Conservation (phyloP, 495 filamentous ascomycete genomes). For the Lasiosphaeria ovina region DNA sequence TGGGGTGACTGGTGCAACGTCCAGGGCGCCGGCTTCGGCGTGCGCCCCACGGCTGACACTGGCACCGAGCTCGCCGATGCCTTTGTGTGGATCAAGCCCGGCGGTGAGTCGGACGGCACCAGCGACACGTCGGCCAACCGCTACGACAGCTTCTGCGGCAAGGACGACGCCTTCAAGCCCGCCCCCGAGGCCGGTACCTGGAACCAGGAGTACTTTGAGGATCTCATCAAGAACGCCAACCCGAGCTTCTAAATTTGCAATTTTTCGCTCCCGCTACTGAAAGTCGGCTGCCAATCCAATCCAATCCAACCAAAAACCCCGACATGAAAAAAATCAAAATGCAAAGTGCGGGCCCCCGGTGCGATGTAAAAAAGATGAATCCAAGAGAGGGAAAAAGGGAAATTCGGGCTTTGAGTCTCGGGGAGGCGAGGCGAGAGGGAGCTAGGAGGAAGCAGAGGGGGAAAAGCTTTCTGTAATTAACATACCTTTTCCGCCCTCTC, state of each 20-base stretch:
- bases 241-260: conserved; percentile 45
- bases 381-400: neutral
- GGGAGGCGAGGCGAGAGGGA: no score
- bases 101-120: conserved; percentile 79
- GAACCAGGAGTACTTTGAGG: conserved; percentile 79
- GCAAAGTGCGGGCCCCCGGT: neutral
- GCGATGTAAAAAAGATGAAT: neutral
- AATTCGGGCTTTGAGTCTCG: neutral
- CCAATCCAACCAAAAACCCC: neutral
- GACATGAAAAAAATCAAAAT: neutral
- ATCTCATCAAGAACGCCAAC: conserved; percentile 65
- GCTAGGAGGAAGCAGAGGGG: neutral
- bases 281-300: neutral
- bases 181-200: conserved; percentile 77
- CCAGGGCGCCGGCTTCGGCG: conserved; percentile 71
- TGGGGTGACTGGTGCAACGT: conserved; percentile 90
- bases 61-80: conserved; percentile 64
- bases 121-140: conserved; percentile 57
- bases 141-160: conserved; percentile 73
- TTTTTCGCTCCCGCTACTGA: neutral
- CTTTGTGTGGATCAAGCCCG: conserved; percentile 84
- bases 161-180: conserved; percentile 58
- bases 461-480: neutral
- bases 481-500: neutral
- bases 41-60: conserved; percentile 62